Evolutionary conservation across 2,329 filamentous ascomycete genomes (phyloP).

Genomic region (Aspergillus thermomutatus): DNA sequence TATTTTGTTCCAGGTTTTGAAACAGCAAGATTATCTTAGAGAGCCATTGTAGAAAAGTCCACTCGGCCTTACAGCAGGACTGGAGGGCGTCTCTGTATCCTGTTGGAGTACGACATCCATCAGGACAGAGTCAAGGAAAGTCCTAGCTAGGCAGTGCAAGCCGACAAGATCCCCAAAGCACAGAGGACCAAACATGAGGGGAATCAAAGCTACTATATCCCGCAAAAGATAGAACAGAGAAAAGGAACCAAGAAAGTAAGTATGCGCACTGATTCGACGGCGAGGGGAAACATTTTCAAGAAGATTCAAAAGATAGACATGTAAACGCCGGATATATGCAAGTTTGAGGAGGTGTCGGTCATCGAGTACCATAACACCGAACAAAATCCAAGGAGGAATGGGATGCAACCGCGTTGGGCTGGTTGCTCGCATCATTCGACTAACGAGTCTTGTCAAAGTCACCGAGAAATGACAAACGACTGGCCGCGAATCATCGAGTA

Average conservation of each 20-base stretch:
- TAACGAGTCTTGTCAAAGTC: not conserved
- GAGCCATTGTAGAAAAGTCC: not conserved
- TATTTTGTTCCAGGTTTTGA: not conserved
- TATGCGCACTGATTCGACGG: not conserved
- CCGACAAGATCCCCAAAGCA: not conserved
- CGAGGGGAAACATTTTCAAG: not conserved
- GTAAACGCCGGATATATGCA: constrained; percentile 20
- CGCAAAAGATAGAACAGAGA: constrained; percentile 5
- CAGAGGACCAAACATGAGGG: not conserved
- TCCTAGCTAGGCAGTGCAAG: constrained; percentile 3
- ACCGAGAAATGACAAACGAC: not conserved
- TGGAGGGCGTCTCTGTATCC: not conserved
- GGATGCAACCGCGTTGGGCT: not conserved
- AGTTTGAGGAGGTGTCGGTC: not conserved
- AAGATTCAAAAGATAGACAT: constrained; percentile 2
- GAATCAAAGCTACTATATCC: constrained; percentile 9
- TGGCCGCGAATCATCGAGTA: constrained; percentile 5
- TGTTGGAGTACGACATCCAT: not conserved
- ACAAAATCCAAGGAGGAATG: not conserved
- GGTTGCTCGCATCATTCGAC: not conserved
- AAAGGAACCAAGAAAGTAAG: constrained; percentile 1
- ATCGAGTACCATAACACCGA: not conserved
- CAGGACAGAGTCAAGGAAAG: not conserved
- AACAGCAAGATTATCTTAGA: not conserved
- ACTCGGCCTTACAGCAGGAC: not conserved